Evolutionary conservation across 2,329 filamentous ascomycete species (phyloP), one percentile per base, ranked within the genome.

Genomic region (Paracoccidioides lutzii): DNA sequence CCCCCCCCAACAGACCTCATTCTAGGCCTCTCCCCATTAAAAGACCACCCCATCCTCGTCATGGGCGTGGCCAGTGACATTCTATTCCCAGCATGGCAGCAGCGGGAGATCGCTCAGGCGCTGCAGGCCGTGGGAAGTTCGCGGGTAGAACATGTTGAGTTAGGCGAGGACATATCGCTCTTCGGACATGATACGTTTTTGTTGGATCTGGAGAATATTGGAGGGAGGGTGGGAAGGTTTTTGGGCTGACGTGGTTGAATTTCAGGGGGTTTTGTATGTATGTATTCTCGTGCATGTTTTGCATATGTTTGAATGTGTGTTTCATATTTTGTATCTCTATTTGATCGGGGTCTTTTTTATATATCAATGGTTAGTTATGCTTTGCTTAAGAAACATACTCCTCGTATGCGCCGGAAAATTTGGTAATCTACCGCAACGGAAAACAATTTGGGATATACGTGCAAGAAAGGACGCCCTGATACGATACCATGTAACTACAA

Each of bases 101-200:
- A 98, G 75, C 82, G 88, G 54, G 93, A 98, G 71, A 84, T 98
- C 59, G 91, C 90, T 3, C 84, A 91, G 65, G 86, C 91, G 2
- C 75, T 98, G 60, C 81, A 83, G 58, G 78, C 81, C 38, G 81
- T 80, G 0, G 93, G 93, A 0, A 97, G 95, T 66, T 78, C 81
- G 59, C 82, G 80, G 37, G 90, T 98, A 0, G 85, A 83, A 46
- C 90, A 98, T 70, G 81, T 93, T 12, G 93, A 98, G 74, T 75
- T 98, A 52, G 93, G 90, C 38, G 89, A 97, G 73, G 90, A 97
- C 73, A 82, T 93, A 71, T 95, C 90, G 65, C 73, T 95, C 64
- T 98, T 98, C 68, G 93, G 93, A 0, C 93, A 98, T 66, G 93
- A 98, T 68, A 97, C 91, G 0, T 98, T 98, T 69, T 71, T 98